Conservation (phyloP, 306 rosid species). For the Corylus avellana region DNA sequence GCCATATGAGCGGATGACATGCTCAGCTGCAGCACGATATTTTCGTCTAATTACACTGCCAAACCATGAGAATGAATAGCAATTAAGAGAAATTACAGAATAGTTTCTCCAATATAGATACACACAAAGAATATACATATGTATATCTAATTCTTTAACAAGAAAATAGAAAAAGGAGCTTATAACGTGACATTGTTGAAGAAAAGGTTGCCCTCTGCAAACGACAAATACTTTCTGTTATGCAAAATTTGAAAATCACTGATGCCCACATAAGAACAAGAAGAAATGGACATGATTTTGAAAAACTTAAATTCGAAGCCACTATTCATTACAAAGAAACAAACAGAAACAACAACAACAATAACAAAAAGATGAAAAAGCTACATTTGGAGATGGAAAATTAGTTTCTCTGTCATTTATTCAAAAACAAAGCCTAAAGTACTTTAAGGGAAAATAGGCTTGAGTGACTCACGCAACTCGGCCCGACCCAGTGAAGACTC, state of each 20-base stretch:
- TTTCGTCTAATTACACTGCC: conserved; percentile 2
- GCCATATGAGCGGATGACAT: conserved; percentile 43
- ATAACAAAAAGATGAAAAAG: neutral
- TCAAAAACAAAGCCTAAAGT: neutral
- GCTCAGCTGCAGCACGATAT: conserved; percentile 19
- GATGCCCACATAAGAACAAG: neutral
- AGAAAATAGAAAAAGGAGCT: neutral
- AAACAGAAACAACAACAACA: neutral
- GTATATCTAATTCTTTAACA: neutral
- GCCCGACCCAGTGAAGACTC: neutral
- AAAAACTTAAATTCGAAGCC: conserved; percentile 7
- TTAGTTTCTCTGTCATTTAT: neutral
- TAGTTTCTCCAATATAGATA: neutral
- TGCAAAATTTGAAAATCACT: conserved; percentile 4
- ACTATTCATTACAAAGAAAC: neutral
- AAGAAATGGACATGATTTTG: neutral
- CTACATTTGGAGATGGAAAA: neutral
- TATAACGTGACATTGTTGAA: neutral
- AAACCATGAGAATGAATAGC: neutral
- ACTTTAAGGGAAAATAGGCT: neutral
- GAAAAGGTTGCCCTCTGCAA: neutral
- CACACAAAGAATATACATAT: neutral
- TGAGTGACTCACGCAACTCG: neutral
- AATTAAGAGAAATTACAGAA: neutral
- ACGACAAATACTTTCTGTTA: conserved; percentile 13